These are phyloP conservation scores for Eucalyptus erythrocorys DNA, from an alignment of 345 rosid genomes.

Conservation along the genomic window DNA sequence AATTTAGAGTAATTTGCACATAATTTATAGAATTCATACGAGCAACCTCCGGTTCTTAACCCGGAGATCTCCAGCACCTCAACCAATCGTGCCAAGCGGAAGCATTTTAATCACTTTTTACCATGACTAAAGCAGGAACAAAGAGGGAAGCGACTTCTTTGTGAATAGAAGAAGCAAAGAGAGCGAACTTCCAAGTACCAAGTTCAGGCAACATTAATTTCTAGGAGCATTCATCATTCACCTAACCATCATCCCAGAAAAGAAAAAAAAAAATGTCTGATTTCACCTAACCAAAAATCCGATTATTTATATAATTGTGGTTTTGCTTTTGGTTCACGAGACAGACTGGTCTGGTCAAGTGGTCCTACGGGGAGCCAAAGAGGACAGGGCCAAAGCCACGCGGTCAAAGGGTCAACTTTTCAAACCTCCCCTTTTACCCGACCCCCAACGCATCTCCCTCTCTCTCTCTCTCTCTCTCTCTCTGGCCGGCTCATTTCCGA, in stretches of 20 bases:
- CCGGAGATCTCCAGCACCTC: background rate
- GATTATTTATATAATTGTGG: background rate
- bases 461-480: background rate
- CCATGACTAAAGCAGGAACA: background rate
- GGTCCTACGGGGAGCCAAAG: background rate
- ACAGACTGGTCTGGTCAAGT: background rate
- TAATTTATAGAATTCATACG: background rate
- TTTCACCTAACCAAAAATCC: background rate
- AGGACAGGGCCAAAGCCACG: background rate
- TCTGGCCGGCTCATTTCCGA: background rate
- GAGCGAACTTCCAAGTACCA: background rate
- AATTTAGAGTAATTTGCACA: background rate
- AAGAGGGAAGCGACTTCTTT: background rate
- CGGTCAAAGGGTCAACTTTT: conserved; percentile 1
- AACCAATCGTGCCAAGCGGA: background rate
- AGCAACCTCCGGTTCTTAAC: background rate
- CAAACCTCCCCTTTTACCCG: background rate
- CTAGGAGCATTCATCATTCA: background rate
- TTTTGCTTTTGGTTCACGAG: background rate
- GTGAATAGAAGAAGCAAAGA: background rate
- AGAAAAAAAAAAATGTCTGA: background rate
- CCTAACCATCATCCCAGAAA: background rate
- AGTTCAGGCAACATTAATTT: background rate
- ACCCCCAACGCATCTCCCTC: background rate
- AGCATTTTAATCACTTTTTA: background rate